These are phyloP conservation scores for Astrocystis sublimbata DNA, from an alignment of 495 filamentous ascomycete species.

Conservation along the genomic window DNA sequence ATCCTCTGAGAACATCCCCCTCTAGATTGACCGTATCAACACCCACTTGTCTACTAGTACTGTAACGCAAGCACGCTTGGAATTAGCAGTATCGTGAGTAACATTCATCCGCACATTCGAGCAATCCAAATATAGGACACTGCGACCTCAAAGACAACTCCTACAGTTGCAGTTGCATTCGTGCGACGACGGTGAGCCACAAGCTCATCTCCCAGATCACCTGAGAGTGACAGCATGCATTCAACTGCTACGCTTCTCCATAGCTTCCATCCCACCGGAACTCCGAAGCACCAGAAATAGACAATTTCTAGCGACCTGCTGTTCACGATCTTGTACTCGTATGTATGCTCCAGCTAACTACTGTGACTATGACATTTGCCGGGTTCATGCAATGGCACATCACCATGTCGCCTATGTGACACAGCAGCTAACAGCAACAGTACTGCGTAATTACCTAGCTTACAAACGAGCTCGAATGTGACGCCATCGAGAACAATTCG, in stretches of 20 bases:
- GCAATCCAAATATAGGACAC: not conserved
- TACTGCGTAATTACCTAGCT: too few relatives aligned
- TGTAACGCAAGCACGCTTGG: too few relatives aligned
- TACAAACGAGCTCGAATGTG: not conserved
- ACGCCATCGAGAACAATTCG: not conserved
- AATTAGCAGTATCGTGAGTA: not conserved
- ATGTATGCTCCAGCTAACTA: too few relatives aligned
- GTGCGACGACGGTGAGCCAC: not conserved
- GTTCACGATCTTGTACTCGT: not conserved
- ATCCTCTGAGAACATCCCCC: too few relatives aligned
- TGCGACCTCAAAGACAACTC: not conserved
- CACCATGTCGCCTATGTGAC: not conserved
- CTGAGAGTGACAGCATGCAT: not conserved
- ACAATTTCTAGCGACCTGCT: not conserved
- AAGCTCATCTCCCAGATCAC: not conserved
- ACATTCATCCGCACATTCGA: not conserved
- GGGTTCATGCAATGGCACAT: conserved; percentile 1
- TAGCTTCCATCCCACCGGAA: not conserved
- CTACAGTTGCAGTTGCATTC: not conserved
- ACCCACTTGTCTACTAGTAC: too few relatives aligned
- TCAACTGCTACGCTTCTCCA: conserved; percentile 1
- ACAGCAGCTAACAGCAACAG: not conserved
- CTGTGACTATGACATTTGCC: not conserved
- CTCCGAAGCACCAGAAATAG: not conserved
- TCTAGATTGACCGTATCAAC: too few relatives aligned